Evolutionary conservation across 176 grass and related monocot species (phyloP), one percentile per base, ranked within the genome.

Genomic region (Neostapfia colusana): DNA sequence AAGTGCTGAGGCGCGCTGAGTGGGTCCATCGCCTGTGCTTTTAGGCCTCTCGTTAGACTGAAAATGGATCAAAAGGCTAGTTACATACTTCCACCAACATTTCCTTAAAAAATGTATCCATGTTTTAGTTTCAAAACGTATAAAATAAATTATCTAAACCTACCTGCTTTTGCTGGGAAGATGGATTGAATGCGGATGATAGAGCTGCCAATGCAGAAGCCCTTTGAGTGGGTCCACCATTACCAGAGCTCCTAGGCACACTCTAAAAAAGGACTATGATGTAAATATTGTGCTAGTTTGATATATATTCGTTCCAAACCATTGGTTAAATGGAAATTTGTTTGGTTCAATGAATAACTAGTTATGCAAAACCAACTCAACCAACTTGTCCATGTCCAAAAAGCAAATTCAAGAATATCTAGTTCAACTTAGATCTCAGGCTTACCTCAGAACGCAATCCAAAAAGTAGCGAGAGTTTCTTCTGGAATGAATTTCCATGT

Each of bases 401-500:
- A 51, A 51, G 36, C 11, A 38, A 25, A 67, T 39, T 74, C 51
- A 54, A 21, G 51, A 54, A 45, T 35, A 67, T 46, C 18, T 46
- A 68, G 28, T 80, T 46, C 28, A 68, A 69, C 16, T 60, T 51
- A 25, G 80, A 69, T 74, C 17, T n/a, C 41, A 24, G 36, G 70
- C 46, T 77, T 89, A 93, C 94, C 86, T 97, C 93, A 28, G 88
- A 93, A 75, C 81, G 90, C 63, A 91, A 67, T 74, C 94, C 94
- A 76, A 97, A 93, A 80, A 97, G 81, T 88, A 87, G 78, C 14
- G 85, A 79, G 55, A 97, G 88, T 77, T 93, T 97, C 88, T 97
- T 97, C 72, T 97, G 83, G 67, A 97, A 97, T 18, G 94, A 93
- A 88, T 93, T 97, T 73, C 94, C 94, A 87, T 91, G 90, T 76